Base-by-base conservation (phyloP, 805 yeast genomes). In the Jamesozyma piceae region DNA sequence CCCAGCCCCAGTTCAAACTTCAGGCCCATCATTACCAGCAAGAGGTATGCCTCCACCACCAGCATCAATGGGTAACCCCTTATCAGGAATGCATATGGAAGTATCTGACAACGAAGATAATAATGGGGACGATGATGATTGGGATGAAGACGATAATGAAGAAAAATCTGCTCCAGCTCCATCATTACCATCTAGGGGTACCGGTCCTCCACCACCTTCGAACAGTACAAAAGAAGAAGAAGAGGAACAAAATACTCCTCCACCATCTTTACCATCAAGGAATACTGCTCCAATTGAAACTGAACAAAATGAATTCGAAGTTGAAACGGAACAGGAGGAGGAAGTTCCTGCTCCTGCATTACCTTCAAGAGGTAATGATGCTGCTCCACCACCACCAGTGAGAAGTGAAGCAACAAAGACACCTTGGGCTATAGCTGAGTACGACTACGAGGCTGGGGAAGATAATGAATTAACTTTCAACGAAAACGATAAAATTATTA, bases 391-490 rank as follows among this genome's bases (percentile, higher is more conserved):
- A 26, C 60, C 52, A 45, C 56, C 48, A 39, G 56, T 54, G 49
- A 28, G 41, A 6, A 32, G 15, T 11, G 39, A 13, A 3, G 52
- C 42, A 21, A 38, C 45, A 17, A 48, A 52, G 17, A 37, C 32
- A 22, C 54, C 62, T 10, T 62, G 70, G 28, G 98, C 97, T 2
- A 60, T 76, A 46, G 97, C 92, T 4, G 82, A 80, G 56, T 92
- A 87, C 60, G 92, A 82, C 46, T 89, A 90, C 60, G 95, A 82
- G 39, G 95, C 95, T 27, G 81, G 81, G 22, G 98, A 92, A 65
- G 95, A 82, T 49, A 92, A 89, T 57, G 98, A 92, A 66, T 71
- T 92, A 46, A 74, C 78, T 2, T 92, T 92, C 62, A 74, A 69
- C 20, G 95, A 86, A 58, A 94, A 90, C 41, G 97, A 87, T 52